These are phyloP conservation scores for Boletus reticulatus DNA, from an alignment of 768 basidiomycete species.

Conservation along the genomic window DNA sequence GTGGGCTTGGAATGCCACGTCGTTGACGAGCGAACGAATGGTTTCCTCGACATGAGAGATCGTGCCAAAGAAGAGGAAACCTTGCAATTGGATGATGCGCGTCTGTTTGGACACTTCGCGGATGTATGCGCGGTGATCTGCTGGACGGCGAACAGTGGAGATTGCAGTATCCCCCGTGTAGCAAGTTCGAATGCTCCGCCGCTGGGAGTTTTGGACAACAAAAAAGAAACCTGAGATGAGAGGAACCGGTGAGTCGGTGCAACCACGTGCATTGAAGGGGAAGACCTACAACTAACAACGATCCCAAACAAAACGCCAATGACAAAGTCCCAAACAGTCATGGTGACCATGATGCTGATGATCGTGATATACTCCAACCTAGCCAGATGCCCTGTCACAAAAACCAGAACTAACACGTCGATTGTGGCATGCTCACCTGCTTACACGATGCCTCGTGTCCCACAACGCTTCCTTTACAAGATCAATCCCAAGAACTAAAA, in stretches of 20 bases:
- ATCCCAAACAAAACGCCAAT: conserved; percentile 92
- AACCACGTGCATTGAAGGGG: neutral
- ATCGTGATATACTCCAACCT: conserved; percentile 84
- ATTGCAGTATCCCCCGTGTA: conserved; percentile 82
- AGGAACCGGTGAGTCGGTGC: neutral
- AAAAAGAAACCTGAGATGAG: conserved; percentile 76
- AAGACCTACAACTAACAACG: conserved; percentile 74
- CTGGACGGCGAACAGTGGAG: conserved; percentile 89
- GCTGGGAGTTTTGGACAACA: conserved; percentile 90
- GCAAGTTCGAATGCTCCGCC: conserved; percentile 78
- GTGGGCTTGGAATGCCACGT: conserved; percentile 63
- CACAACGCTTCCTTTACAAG: conserved; percentile 94
- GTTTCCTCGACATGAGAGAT: conserved; percentile 88
- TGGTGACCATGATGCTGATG: conserved; percentile 81
- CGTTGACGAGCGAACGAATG: conserved; percentile 72
- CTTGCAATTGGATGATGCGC: conserved; percentile 83
- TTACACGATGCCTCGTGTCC: conserved; percentile 91
- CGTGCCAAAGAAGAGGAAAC: conserved; percentile 93
- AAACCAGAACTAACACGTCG: neutral
- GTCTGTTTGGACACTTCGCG: conserved; percentile 93
- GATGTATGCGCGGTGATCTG: conserved; percentile 84
- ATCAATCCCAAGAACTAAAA: conserved; percentile 93
- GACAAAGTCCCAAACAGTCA: conserved; percentile 95
- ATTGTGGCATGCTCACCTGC: conserved; percentile 46
- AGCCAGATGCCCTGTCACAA: conserved; percentile 7